phyloP scores from a whole-genome alignment of 176 grass and related monocot genomes.

The Triticum urartu region DNA sequence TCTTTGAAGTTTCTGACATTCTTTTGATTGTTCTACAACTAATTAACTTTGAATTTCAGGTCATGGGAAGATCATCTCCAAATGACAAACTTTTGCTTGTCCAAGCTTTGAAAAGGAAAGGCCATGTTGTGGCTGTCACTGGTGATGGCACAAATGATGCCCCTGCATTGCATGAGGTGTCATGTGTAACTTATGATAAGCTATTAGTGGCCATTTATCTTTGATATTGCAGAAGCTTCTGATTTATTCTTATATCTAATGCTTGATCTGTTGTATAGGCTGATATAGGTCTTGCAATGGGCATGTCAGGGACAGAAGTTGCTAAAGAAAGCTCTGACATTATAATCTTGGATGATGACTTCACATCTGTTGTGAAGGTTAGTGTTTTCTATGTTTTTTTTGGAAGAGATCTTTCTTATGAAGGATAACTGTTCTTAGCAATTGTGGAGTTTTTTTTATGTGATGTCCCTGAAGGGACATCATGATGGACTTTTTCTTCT shows the following conservation, averaged over 20 bases:
- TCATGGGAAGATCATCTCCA: conserved; percentile 97
- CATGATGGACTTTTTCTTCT: conserved; percentile 2
- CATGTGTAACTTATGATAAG: conserved; percentile 21
- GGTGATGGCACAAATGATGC: conserved; percentile 98
- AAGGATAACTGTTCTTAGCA: neutral
- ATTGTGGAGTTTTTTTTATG: neutral
- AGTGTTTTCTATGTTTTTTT: conserved; percentile 25
- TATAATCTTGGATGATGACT: conserved; percentile 95
- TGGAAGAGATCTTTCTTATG: neutral
- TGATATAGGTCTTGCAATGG: conserved; percentile 98
- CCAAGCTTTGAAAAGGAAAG: conserved; percentile 87
- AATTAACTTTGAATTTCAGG: conserved; percentile 55
- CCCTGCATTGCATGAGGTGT: conserved; percentile 90
- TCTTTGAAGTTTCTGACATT: neutral
- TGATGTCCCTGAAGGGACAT: neutral
- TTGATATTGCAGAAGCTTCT: neutral
- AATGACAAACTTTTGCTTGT: conserved; percentile 95
- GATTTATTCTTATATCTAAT: conserved; percentile 29
- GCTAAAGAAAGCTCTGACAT: conserved; percentile 99
- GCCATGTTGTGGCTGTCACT: conserved; percentile 95
- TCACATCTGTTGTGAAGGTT: conserved; percentile 96
- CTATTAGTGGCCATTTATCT: conserved; percentile 25
- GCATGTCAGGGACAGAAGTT: conserved; percentile 92
- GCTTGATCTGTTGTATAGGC: conserved; percentile 54
- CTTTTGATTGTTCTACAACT: conserved; percentile 16